Evolutionary conservation across 352 stramenopile genomes (phyloP).

Genomic region (Pelagophyceae sp.): DNA sequence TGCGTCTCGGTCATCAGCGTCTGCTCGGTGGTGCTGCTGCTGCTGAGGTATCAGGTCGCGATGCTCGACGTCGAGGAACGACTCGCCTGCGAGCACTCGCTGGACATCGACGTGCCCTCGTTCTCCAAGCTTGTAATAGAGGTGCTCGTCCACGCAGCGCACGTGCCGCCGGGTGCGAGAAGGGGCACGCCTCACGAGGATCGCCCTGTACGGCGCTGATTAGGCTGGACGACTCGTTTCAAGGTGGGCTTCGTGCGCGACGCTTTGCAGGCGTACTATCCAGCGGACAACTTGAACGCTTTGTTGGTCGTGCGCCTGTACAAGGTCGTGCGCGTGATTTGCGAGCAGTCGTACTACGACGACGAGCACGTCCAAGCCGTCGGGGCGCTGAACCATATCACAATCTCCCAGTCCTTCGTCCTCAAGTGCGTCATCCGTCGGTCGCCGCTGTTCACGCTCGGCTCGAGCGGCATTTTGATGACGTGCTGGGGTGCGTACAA

Average conservation of each 20-base stretch:
- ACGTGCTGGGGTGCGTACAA: not conserved
- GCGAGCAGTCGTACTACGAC: conserved; percentile 7
- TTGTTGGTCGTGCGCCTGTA: not conserved
- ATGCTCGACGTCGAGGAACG: too few relatives aligned
- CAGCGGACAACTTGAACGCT: not conserved
- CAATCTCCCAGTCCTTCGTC: not conserved
- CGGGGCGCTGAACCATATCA: not conserved
- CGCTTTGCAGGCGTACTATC: not conserved
- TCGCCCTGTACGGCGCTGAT: not conserved
- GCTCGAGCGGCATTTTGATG: not conserved
- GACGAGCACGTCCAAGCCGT: not conserved
- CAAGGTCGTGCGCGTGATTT: not conserved
- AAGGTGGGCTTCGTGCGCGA: not conserved
- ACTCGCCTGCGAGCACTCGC: not conserved
- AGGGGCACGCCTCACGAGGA: too few relatives aligned
- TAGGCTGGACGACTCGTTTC: not conserved
- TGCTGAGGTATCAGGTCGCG: not conserved
- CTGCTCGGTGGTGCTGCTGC: not conserved
- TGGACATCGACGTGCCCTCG: not conserved
- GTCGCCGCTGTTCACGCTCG: not conserved
- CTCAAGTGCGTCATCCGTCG: conserved; percentile 6
- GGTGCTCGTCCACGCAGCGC: not conserved
- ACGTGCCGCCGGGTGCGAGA: conserved; percentile 1
- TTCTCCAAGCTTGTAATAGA: not conserved
- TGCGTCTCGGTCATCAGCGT: not conserved